Evolutionary conservation across 352 stramenopile genomes (phyloP).

Genomic region (Pythium biforme): DNA sequence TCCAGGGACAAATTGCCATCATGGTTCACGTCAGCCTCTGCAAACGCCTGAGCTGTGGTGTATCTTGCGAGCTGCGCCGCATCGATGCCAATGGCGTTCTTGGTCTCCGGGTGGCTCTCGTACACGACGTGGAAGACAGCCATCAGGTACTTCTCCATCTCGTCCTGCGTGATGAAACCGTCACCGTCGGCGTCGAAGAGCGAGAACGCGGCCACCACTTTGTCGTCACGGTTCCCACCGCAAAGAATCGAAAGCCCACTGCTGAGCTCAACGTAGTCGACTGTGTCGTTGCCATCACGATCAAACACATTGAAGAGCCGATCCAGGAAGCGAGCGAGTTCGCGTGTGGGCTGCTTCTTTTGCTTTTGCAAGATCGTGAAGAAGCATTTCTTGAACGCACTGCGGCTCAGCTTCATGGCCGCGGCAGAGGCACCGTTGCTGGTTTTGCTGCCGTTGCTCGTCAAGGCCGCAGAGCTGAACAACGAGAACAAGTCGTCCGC

Average conservation of each 20-base stretch:
- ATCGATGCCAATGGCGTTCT: conserved; percentile 46
- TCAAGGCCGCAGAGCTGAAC: conserved; percentile 38
- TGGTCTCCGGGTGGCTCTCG: conserved; percentile 29
- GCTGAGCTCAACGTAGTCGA: conserved; percentile 80
- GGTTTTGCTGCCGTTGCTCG: not conserved
- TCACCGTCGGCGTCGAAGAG: conserved; percentile 84
- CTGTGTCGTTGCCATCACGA: conserved; percentile 51
- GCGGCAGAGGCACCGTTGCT: conserved; percentile 7
- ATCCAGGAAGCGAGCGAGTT: conserved; percentile 65
- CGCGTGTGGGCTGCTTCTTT: conserved; percentile 44
- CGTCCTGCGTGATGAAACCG: conserved; percentile 76
- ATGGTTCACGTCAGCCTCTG: conserved; percentile 83
- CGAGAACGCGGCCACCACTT: conserved; percentile 75
- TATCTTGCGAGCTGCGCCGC: conserved; percentile 56
- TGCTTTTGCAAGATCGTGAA: conserved; percentile 61
- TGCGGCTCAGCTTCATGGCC: conserved; percentile 41
- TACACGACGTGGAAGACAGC: conserved; percentile 24
- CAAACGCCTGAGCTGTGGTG: conserved; percentile 82
- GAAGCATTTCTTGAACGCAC: conserved; percentile 71
- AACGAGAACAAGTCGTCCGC: conserved; percentile 60
- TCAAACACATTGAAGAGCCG: conserved; percentile 82
- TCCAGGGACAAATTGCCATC: conserved; percentile 74
- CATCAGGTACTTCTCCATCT: conserved; percentile 80
- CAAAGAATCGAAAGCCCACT: conserved; percentile 78
- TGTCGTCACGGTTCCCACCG: conserved; percentile 68